Evolutionary conservation across 2,329 filamentous ascomycete genomes (phyloP).

Genomic region (Alternaria sp.): DNA sequence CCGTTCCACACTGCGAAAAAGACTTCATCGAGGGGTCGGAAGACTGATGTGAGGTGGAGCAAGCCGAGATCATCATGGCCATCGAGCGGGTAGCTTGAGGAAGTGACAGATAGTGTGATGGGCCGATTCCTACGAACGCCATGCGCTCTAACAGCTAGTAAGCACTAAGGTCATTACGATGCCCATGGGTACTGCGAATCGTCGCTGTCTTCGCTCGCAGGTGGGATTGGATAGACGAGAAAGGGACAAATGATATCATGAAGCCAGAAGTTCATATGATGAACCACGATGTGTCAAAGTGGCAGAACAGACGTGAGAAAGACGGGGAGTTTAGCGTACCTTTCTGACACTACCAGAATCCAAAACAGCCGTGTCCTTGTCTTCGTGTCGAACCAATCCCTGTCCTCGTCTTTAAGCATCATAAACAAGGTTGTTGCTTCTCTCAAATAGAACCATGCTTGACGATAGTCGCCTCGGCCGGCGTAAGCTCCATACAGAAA

Average conservation of each 20-base stretch:
- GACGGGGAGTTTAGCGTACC: constrained; percentile 12
- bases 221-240: neutral
- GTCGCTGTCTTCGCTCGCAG: neutral
- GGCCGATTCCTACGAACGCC: constrained; percentile 73
- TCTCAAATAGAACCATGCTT: constrained; percentile 79
- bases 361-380: constrained; percentile 28
- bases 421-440: constrained; percentile 72
- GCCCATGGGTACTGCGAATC: neutral
- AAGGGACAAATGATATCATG: neutral
- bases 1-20: constrained; percentile 73
- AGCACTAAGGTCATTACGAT: neutral
- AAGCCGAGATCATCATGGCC: constrained; percentile 63
- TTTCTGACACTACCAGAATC: constrained; percentile 36
- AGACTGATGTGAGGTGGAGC: constrained; percentile 66
- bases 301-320: neutral
- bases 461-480: constrained; percentile 73
- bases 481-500: constrained; percentile 78
- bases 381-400: constrained; percentile 20
- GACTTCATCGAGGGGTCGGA: constrained; percentile 69
- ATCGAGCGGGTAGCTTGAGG: constrained; percentile 67
- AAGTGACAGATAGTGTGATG: constrained; percentile 72
- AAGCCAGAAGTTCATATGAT: neutral
- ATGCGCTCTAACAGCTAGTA: constrained; percentile 62
- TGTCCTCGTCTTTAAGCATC: constrained; percentile 20
- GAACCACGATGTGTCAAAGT: neutral